phyloP scores from a whole-genome alignment of 805 yeast species.

The Metschnikowia proteae region DNA sequence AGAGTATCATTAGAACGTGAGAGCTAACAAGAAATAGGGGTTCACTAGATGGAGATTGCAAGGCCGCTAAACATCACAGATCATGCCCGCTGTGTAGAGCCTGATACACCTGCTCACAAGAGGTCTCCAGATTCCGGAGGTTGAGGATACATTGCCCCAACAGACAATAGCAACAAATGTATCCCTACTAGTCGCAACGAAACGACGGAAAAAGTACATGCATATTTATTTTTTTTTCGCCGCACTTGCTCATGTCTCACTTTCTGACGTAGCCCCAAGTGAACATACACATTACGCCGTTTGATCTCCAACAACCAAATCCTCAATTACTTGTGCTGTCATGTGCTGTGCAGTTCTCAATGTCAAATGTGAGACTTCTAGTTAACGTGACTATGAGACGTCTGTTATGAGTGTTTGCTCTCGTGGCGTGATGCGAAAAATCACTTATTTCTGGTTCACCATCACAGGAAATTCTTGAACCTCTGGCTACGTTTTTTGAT shows the following conservation, averaged over 20 bases:
- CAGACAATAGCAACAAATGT: constrained; percentile 4
- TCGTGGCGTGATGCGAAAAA: background rate
- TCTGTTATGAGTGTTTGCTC: background rate
- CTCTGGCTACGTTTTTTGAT: background rate
- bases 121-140: no score
- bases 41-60: background rate
- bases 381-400: no score
- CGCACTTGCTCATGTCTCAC: constrained; percentile 4
- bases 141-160: no score
- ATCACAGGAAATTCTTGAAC: no score
- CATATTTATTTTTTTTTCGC: background rate
- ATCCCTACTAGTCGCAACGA: constrained; percentile 1
- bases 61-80: background rate
- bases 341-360: background rate
- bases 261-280: background rate
- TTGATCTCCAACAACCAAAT: background rate
- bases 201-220: background rate
- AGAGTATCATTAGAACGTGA: background rate
- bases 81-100: background rate
- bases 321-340: background rate
- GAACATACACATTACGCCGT: background rate
- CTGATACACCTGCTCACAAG: background rate
- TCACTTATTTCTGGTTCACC: background rate
- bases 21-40: background rate
- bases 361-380: no score